Evolutionary conservation across 2,329 filamentous ascomycete species (phyloP), one percentile per base, ranked within the genome.

Genomic region (Leptosphaerulina australis): DNA sequence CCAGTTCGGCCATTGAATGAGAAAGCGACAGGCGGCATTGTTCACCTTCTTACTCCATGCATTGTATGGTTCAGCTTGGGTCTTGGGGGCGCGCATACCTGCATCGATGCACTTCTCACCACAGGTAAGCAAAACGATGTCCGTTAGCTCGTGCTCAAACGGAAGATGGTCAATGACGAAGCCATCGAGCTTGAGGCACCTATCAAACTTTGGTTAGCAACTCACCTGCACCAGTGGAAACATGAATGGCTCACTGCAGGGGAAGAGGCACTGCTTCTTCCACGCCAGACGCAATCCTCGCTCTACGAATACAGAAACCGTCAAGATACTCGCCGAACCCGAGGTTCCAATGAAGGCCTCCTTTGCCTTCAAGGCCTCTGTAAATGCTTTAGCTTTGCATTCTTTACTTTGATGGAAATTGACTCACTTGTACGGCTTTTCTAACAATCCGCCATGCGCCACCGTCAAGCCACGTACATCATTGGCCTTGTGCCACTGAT

Each of bases 281-380:
- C 5, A 62, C 18, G 4, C 55, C 55, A 28, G 64, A 58, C 1
- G 64, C 54, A 14, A 68, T 63, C n/a, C 69, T 66, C 11, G 64
- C 67, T 36, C 65, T 68, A 14, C 64, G 59, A 34, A 71, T 71
- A 29, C 62, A 65, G 21, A 62, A 56, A 29, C 53, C 38, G 44
- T 72, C 69, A 3, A 72, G 64, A 30, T 72, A 72, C 35, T 72
- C 68, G n/a, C 68, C 68, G 20, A 58, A 61, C 1, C 69, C 69
- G 18, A 63, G 55, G 0, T 29, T 34, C 40, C 65, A 59, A 49
- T 72, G 62, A 5, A 72, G 45, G 3, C 60, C 37, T 2, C 68
- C 69, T 18, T 60, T 64, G 7, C 69, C 69, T 14, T 68, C 63
- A 1, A 57, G 30, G 7, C 69, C 69, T 36, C 64, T 69, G 45